phyloP scores from a whole-genome alignment of 2,329 filamentous ascomycete species.

The Paraphaeosphaeria minitans region DNA sequence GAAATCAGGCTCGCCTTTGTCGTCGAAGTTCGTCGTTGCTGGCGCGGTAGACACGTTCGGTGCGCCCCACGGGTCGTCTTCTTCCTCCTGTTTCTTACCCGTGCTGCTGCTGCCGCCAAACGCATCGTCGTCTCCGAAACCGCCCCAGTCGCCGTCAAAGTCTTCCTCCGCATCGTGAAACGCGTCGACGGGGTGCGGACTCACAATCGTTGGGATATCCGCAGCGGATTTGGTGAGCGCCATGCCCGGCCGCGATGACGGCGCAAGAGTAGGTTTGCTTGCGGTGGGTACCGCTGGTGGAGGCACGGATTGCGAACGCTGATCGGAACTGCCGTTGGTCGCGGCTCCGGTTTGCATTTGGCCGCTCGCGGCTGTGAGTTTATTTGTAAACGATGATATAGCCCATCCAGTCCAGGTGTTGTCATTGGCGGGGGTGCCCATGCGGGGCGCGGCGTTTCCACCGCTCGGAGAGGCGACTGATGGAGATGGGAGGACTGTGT shows the following conservation, averaged over 20 bases:
- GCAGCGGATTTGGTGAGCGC: constrained; percentile 33
- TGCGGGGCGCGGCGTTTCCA: constrained; percentile 64
- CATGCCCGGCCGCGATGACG: constrained; percentile 53
- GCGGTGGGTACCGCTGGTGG: constrained; percentile 45
- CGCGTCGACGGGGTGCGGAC: constrained; percentile 58
- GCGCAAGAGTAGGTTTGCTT: constrained; percentile 56
- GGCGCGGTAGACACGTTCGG: constrained; percentile 49
- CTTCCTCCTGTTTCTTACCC: constrained; percentile 55
- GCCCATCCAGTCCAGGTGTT: constrained; percentile 92
- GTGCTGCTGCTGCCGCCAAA: constrained; percentile 5
- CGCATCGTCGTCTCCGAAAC: constrained; percentile 63
- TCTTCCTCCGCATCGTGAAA: constrained; percentile 57
- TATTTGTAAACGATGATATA: constrained; percentile 98
- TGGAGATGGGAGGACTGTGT: constrained; percentile 74
- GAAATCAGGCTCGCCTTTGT: constrained; percentile 90
- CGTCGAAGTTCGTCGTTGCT: constrained; percentile 67
- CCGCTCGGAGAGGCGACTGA: constrained; percentile 49
- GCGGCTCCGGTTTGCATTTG: constrained; percentile 72
- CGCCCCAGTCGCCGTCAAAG: constrained; percentile 76
- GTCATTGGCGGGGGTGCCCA: constrained; percentile 77
- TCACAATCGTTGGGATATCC: constrained; percentile 34
- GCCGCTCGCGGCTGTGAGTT: constrained; percentile 80
- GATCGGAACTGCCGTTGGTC: constrained; percentile 49
- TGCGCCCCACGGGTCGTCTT: constrained; percentile 58
- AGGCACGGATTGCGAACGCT: constrained; percentile 57